phyloP scores from a whole-genome alignment of 2,329 filamentous ascomycete genomes.

The Hypoxylon sp. region DNA sequence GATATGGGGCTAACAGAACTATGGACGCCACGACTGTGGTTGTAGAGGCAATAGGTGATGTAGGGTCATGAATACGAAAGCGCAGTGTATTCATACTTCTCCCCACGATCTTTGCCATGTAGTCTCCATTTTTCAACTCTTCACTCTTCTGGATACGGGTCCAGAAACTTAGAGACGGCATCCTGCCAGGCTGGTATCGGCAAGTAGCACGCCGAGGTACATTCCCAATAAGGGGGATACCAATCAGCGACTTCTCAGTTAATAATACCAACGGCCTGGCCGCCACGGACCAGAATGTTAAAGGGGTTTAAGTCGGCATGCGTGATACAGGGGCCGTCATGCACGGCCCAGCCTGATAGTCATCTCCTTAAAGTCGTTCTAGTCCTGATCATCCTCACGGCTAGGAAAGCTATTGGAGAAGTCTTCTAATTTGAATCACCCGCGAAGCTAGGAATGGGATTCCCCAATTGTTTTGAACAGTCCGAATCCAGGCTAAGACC shows the following conservation, averaged over 20 bases:
- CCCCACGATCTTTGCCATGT: constrained; percentile 58
- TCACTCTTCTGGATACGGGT: constrained; percentile 55
- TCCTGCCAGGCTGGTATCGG: constrained; percentile 56
- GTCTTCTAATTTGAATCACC: constrained; percentile 28
- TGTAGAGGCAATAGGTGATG: not conserved
- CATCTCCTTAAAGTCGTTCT: constrained; percentile 54
- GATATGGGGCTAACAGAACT: not conserved
- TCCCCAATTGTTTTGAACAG: constrained; percentile 54
- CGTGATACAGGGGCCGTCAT: constrained; percentile 50
- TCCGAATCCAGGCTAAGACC: constrained; percentile 45
- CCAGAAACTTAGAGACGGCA: constrained; percentile 56
- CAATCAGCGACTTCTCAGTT: constrained; percentile 56
- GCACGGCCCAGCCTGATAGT: constrained; percentile 55
- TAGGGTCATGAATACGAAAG: not conserved
- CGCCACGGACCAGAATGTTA: constrained; percentile 61
- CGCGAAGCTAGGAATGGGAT: constrained; percentile 55
- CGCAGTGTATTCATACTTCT: constrained; percentile 43
- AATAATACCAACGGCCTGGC: constrained; percentile 61
- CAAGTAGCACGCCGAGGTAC: constrained; percentile 45
- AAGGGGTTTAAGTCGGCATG: constrained; percentile 62
- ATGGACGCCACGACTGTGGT: too few relatives aligned
- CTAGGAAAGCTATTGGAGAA: not conserved
- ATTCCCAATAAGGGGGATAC: constrained; percentile 57
- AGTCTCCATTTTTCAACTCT: constrained; percentile 59
- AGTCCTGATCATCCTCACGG: not conserved